Base-by-base conservation (phyloP, 768 basidiomycete species). In the Tephrocybe sp. region DNA sequence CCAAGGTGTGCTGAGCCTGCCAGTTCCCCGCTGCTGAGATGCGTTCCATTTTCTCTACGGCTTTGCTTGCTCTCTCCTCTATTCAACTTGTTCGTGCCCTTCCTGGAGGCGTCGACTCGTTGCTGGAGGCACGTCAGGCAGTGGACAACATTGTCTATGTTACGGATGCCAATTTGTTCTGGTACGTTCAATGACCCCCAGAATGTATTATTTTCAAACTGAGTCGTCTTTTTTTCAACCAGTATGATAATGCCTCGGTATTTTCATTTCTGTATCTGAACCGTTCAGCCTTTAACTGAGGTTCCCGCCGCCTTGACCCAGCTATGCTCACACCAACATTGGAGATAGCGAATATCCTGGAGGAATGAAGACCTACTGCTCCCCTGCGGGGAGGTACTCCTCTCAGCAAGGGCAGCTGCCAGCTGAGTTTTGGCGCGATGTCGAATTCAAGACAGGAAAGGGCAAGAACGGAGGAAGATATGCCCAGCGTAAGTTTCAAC, bases 301-400 rank as follows among this genome's bases (percentile, higher is more conserved):
- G n/a, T n/a, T n/a, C n/a, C 37, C 37, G n/a, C 11, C 11, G 21
- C 12, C 37, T 5, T 34, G 37, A 16, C 16, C 18, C 21, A 38
- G 37, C 4, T 18, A 72, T 45, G 61, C 72, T 1, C 69, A 79
- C 56, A 83, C 79, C 12, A 68, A 79, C 51, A 72, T 83, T 44
- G 80, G 80, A 15, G 78, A 78, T 52, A 77, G 61, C 50, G 60
- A 82, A 54, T 70, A 75, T 50, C 75, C 78, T 0, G 79, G 79
- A 15, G 79, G 79, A 3, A 79, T 72, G 64, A 73, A 75, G 53
- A 74, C 74, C 0, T 82, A 80, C 57, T 82, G 80, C 54, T 76
- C 79, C 1, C 59, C 74, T 1, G 59, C 63, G 0, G 78, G 71
- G 0, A 64, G 65, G 25, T 70, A 64, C 55, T 71, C 74, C 0